phyloP scores from a whole-genome alignment of 2,329 filamentous ascomycete species.

The Fusarium mangiferae region DNA sequence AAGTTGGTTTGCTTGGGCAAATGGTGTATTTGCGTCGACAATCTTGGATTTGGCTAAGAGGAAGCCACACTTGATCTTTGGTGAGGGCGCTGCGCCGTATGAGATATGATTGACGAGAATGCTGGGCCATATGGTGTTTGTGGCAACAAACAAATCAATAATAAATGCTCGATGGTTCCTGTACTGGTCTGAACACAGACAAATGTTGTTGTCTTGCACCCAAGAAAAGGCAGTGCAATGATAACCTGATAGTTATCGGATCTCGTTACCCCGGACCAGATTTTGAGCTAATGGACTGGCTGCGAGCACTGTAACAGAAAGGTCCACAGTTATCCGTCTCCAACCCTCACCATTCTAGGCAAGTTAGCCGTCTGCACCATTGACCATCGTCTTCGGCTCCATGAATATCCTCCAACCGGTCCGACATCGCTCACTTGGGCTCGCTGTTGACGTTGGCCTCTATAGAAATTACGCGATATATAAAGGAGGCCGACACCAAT shows the following conservation, averaged over 20 bases:
- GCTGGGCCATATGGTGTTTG: not conserved
- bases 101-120: conserved; percentile 50
- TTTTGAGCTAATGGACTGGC: not conserved
- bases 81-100: conserved; percentile 69
- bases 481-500: not conserved
- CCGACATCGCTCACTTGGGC: conserved; percentile 38
- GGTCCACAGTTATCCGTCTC: conserved; percentile 39
- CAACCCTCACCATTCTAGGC: not conserved
- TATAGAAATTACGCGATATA: not conserved
- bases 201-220: not conserved
- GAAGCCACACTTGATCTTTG: conserved; percentile 90
- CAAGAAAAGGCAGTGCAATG: not conserved
- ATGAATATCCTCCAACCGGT: conserved; percentile 27
- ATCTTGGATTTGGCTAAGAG: conserved; percentile 88
- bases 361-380: conserved; percentile 10
- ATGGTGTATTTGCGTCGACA: conserved; percentile 93
- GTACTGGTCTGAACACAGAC: not conserved
- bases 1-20: conserved; percentile 98
- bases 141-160: not conserved
- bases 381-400: not conserved
- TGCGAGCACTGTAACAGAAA: not conserved
- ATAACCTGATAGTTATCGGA: not conserved
- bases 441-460: not conserved
- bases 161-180: not conserved
- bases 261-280: not conserved